These are phyloP conservation scores for Geosiphon pyriformis DNA, from an alignment of 192 early-diverging fungal species.

Conservation along the genomic window DNA sequence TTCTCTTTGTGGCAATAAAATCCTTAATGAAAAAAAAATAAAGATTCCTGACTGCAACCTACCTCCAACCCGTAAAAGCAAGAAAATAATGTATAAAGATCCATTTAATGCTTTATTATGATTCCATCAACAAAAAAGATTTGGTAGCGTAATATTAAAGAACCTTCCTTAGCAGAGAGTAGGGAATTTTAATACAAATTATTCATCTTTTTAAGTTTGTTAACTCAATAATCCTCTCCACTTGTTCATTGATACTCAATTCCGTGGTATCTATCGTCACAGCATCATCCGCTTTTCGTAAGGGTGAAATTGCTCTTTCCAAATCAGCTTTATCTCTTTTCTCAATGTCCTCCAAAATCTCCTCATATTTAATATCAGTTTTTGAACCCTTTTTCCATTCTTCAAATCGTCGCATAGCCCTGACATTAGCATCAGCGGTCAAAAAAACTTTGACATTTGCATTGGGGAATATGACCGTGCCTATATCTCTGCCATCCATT, in stretches of 20 bases:
- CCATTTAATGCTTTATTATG: too few species aligned
- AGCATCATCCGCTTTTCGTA: slow-evolving; percentile 66
- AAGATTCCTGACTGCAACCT: too few species aligned
- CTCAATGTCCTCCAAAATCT: slow-evolving; percentile 45
- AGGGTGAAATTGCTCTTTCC: slow-evolving; percentile 57
- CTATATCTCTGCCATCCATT: slow-evolving; percentile 84
- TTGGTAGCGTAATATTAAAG: too few species aligned
- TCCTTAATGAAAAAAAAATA: too few species aligned
- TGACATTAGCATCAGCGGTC: slow-evolving; percentile 54
- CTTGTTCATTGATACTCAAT: slow-evolving; percentile 63
- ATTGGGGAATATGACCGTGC: slow-evolving; percentile 65
- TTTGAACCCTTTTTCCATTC: slow-evolving; percentile 38
- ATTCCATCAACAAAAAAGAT: too few species aligned
- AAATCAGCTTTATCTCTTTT: slow-evolving; percentile 63
- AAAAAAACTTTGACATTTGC: slow-evolving; percentile 78
- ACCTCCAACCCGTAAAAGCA: too few species aligned
- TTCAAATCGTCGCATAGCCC: slow-evolving; percentile 63
- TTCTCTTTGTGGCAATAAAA: too few species aligned
- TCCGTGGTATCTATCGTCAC: slow-evolving; percentile 69
- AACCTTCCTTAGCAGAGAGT: too few species aligned
- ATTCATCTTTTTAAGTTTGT: too few species aligned
- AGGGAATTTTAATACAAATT: too few species aligned
- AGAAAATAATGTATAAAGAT: too few species aligned
- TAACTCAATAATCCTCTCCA: slow-evolving; percentile 52
- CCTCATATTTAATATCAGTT: slow-evolving; percentile 21